These are phyloP conservation scores for Wickerhamiella nectarea DNA, from an alignment of 805 yeast species.

Conservation along the genomic window DNA sequence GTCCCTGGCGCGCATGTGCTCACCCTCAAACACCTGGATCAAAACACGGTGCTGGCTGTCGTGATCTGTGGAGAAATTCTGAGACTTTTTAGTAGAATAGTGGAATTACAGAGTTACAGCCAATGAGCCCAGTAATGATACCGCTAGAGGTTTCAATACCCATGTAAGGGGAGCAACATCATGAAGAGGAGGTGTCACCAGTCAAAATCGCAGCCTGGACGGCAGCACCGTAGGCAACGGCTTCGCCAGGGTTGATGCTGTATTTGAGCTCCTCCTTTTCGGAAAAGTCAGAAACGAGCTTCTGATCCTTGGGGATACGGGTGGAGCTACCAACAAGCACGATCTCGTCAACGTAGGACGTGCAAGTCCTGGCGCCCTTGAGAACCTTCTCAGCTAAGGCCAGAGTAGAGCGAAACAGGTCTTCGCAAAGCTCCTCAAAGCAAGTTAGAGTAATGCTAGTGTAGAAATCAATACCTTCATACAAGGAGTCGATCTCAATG, in stretches of 20 bases:
- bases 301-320: constrained; percentile 94
- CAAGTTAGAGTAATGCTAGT: constrained; percentile 94
- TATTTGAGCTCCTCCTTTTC: constrained; percentile 95
- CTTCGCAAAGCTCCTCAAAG: constrained; percentile 92
- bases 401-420: constrained; percentile 81
- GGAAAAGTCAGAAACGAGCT: constrained; percentile 89
- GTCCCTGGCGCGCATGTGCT: constrained; percentile 90
- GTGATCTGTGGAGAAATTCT: constrained; percentile 90
- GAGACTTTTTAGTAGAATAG: constrained; percentile 96
- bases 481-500: constrained; percentile 86
- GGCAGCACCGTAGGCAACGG: constrained; percentile 98
- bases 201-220: constrained; percentile 95
- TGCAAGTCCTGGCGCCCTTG: constrained; percentile 80
- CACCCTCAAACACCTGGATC: constrained; percentile 97
- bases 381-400: constrained; percentile 94
- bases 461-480: constrained; percentile 92
- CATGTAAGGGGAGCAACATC: constrained; percentile 96
- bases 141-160: constrained; percentile 99
- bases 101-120: constrained; percentile 97
- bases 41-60: constrained; percentile 98
- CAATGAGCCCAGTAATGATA: constrained; percentile 95
- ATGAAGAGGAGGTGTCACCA: constrained; percentile 89
- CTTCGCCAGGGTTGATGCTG: constrained; percentile 97
- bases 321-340: constrained; percentile 97
- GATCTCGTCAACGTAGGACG: constrained; percentile 80